Conservation (phyloP, 192 early-diverging fungal species). For the Entomortierella chlamydospora region DNA sequence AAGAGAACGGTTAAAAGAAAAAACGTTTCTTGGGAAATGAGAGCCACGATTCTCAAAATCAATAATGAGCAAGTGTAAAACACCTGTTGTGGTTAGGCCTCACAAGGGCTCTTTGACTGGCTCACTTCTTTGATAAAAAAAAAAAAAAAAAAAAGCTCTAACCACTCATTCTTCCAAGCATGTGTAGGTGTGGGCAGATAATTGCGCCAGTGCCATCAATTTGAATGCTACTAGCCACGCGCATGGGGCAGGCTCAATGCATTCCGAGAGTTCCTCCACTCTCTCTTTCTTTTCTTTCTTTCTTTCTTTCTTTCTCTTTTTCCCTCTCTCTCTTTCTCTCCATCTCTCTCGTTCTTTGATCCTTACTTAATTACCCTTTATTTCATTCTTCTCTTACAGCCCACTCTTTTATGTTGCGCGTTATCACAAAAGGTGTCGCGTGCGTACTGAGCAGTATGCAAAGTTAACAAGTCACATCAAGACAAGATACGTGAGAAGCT, state of each 20-base stretch:
- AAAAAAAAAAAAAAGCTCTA: not conserved
- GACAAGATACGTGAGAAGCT: no score
- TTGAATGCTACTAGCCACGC: not conserved
- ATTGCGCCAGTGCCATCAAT: not conserved
- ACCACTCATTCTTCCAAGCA: not conserved
- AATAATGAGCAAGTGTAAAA: not conserved
- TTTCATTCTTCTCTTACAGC: no score
- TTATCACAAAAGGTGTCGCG: no score
- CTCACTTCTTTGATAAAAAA: not conserved
- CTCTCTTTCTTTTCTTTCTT: not conserved
- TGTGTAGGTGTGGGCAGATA: not conserved
- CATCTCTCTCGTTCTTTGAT: not conserved
- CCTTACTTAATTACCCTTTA: no score
- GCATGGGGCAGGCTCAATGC: conserved; percentile 3
- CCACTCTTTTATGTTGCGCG: no score
- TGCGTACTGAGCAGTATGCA: no score
- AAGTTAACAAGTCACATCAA: no score
- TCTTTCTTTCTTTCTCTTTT: not conserved
- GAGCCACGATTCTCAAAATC: not conserved
- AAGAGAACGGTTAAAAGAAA: not conserved
- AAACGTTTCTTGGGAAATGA: conserved; percentile 21
- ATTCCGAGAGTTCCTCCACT: not conserved
- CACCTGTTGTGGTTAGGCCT: no score
- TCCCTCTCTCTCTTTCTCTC: not conserved
- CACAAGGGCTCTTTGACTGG: not conserved